Base-by-base conservation (phyloP, 2,329 filamentous ascomycete genomes). In the Talaromyces sp. region DNA sequence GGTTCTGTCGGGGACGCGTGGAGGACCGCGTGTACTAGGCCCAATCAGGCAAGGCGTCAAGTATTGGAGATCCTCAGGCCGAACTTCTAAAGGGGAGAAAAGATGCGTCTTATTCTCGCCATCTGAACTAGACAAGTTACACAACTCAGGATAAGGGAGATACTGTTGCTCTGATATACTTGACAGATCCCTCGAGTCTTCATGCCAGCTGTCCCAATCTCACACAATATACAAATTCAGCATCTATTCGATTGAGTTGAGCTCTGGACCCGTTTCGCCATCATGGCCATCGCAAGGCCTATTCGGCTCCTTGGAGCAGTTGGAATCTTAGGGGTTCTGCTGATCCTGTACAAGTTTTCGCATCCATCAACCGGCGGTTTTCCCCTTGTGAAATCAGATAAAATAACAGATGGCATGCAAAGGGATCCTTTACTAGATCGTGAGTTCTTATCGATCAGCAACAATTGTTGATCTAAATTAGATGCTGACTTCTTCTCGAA, bases 401-500 rank as follows among this genome's bases (percentile, higher is more conserved):
- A 41, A 41, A 31, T 56, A 48, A 50, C 45, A 50, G 77, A 80
- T 64, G 83, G 87, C 69, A 85, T 88, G 76, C 84, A 88, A 65
- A 83, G 84, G 60, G 93, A 97, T 75, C 93, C 93, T 57, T 90
- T 93, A 68, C 73, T 92, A 68, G 91, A 97, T 75, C 85, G 92
- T 96, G 80, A 72, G 89, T 58, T 41, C 17, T 46, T 50, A 31
- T 28, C 21, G 33, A 48, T 59, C 63, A 53, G 62, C 33, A 37
- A 28, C 28, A 52, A 22, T 17, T 53, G 53, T 51, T 56, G 48
- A 51, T 17, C 17, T n/a, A 28, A 37, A 28, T 17, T 11, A 21
- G 31, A 51, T 65, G 60, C 67, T 65, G 25, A 63, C 21, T 7
- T 19, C 21, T 8, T n/a, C 31, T 17, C 61, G 59, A 68, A 37